Percentiles rank a stretch among this genome's conserved stretches.
phyloP scores from a whole-genome alignment of 2,329 filamentous ascomycete species.

The Fusarium torreyae region DNA sequence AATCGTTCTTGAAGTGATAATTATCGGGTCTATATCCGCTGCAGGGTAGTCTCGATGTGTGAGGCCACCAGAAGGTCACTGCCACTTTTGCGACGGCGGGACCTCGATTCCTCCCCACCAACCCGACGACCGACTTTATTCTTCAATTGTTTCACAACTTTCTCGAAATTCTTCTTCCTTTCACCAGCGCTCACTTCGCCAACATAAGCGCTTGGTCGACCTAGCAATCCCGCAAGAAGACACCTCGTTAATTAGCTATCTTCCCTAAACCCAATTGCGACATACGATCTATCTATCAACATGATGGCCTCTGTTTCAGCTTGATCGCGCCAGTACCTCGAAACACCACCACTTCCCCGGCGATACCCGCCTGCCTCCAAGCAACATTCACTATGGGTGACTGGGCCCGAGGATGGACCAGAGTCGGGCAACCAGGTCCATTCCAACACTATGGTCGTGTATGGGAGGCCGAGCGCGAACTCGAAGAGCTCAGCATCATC shows the following conservation, averaged over 20 bases:
- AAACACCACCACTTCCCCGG: conserved; percentile 2
- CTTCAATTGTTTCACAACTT: conserved; percentile 7
- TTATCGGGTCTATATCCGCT: not conserved
- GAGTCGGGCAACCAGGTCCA: conserved; percentile 50
- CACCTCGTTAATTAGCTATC: not conserved
- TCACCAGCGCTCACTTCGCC: not conserved
- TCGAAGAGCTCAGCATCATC: conserved; percentile 51
- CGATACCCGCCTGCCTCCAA: not conserved
- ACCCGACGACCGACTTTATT: conserved; percentile 10
- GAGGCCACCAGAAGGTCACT: conserved; percentile 23
- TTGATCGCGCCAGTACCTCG: conserved; percentile 21
- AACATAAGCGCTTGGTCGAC: not conserved
- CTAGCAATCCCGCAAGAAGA: not conserved
- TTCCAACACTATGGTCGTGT: conserved; percentile 42
- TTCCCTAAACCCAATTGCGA: not conserved
- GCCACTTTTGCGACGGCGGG: conserved; percentile 27
- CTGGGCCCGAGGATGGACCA: conserved; percentile 53
- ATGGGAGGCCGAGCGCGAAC: conserved; percentile 52
- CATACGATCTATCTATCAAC: not conserved
- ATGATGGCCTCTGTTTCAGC: conserved; percentile 28
- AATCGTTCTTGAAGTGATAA: not conserved
- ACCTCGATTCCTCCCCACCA: conserved; percentile 24
- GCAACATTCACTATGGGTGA: conserved; percentile 48
- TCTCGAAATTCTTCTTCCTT: not conserved
- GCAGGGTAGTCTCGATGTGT: conserved; percentile 2